A percentile compares a stretch with the other conserved stretches of the same genome.
Conservation (phyloP, 169 alveolate species). For the Plasmodium fragile region DNA sequence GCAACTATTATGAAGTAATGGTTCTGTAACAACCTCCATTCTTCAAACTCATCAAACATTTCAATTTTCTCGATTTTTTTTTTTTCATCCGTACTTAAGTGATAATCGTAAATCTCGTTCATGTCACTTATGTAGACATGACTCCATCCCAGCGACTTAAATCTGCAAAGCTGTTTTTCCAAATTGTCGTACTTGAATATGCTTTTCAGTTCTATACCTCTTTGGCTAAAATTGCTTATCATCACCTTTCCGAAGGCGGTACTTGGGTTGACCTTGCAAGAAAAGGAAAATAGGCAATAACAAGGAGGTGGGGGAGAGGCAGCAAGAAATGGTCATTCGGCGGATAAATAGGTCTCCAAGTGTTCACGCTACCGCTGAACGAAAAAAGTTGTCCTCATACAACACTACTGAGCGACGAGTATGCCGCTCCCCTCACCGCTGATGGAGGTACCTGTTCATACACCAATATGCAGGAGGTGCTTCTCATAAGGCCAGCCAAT, state of each 20-base stretch:
- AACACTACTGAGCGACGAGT: background rate
- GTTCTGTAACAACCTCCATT: slow-evolving; percentile 82
- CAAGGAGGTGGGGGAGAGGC: background rate
- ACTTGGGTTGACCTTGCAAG: slow-evolving; percentile 51
- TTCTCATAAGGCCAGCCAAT: slow-evolving; percentile 57
- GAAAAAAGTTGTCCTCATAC: background rate
- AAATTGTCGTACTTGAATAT: slow-evolving; percentile 60
- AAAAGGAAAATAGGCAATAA: background rate
- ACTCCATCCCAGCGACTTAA: slow-evolving; percentile 76
- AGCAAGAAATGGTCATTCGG: background rate
- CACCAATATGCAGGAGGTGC: slow-evolving; percentile 63
- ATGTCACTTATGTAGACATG: slow-evolving; percentile 76
- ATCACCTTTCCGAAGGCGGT: slow-evolving; percentile 75
- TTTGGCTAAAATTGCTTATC: slow-evolving; percentile 59
- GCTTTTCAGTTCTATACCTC: slow-evolving; percentile 65
- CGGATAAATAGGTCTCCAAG: background rate
- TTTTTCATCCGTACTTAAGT: slow-evolving; percentile 68
- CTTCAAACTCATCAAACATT: slow-evolving; percentile 84
- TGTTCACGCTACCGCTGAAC: background rate
- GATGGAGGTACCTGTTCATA: slow-evolving; percentile 72
- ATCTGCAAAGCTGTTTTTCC: slow-evolving; percentile 32
- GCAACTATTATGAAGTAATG: slow-evolving; percentile 76
- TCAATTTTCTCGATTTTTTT: slow-evolving; percentile 78
- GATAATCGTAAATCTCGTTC: slow-evolving; percentile 79
- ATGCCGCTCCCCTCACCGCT: background rate